Evolutionary conservation across 2,329 filamentous ascomycete genomes (phyloP).

Genomic region (Sordariomycetes sp.): DNA sequence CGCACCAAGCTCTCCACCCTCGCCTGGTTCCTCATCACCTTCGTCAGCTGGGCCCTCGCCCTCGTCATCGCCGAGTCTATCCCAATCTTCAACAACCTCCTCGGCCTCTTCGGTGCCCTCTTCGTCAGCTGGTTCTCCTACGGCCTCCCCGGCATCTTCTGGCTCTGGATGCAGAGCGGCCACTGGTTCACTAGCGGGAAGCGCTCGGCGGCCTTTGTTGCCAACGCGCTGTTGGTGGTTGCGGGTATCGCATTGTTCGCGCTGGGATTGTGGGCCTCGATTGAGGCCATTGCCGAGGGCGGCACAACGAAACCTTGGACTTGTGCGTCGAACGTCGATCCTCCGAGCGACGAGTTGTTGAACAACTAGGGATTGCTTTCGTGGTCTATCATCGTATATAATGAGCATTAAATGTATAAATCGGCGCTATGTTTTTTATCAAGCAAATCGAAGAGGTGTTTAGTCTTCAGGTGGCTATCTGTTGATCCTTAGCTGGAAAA

Average conservation of each 20-base stretch:
- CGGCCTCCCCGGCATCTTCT: constrained; percentile 20
- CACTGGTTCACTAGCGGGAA: constrained; percentile 20
- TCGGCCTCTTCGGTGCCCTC: constrained; percentile 16
- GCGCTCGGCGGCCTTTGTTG: constrained; percentile 16
- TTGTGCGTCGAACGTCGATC: constrained; percentile 10
- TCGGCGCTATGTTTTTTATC: too few relatives aligned
- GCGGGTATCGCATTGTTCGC: constrained; percentile 21
- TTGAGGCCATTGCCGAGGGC: constrained; percentile 19
- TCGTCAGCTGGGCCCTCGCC: constrained; percentile 23
- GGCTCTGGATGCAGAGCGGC: constrained; percentile 20
- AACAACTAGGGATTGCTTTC: too few relatives aligned
- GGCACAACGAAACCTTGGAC: constrained; percentile 19
- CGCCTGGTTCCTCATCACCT: constrained; percentile 10
- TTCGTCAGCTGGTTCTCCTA: constrained; percentile 20
- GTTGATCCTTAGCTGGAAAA: too few relatives aligned
- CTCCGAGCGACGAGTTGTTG: too few relatives aligned
- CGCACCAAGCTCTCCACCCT: constrained; percentile 15
- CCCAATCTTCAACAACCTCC: constrained; percentile 15
- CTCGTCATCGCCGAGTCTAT: constrained; percentile 7
- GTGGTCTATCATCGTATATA: too few relatives aligned
- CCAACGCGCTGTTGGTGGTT: constrained; percentile 18
- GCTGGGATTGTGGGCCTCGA: constrained; percentile 24
- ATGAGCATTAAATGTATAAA: too few relatives aligned
- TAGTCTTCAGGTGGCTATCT: too few relatives aligned
- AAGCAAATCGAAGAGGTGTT: too few relatives aligned